Base-by-base conservation (phyloP, 2,329 filamentous ascomycete genomes). In the Aspergillus floridensis region DNA sequence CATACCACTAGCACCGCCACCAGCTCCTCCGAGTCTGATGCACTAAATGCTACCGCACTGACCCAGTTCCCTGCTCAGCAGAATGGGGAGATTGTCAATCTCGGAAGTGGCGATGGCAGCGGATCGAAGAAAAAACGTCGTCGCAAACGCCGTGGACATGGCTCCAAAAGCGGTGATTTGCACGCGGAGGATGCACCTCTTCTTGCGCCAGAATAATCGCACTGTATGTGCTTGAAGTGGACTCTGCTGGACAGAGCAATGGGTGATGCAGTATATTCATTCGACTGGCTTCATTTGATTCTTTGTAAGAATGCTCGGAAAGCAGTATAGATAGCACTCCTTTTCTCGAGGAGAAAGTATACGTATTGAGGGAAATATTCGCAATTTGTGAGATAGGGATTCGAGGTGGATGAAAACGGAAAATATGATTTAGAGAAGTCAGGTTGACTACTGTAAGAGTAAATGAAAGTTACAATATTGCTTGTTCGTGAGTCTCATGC, bases 1-100 rank as follows among this genome's bases (percentile, higher is more conserved):
- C 88, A 91, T 69, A 87, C 87, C 3, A 88, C 82, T 69, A 87
- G 87, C 3, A 88, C 82, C 26, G 86, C 83, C 65, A 83, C 81
- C 19, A 82, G 78, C 64, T 81, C 82, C 48, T 79, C 78, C 4
- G 77, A 78, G 12, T 65, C 62, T 19, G 70, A 74, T 46, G 56
- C 53, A 5, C 35, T 35, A 41, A 49, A 31, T 8, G 44, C 60
- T 2, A 57, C 12, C 4, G 44, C 31, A 4, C 41, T 58, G 22
- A 38, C 46, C 41, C 64, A 60, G 41, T 60, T 53, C 24, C 64
- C 32, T 47, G 59, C 57, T 53, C 63, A 22, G 47, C 63, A 61
- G 57, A 48, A 59, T n/a, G 59, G 59, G 10, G 55, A 61, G 19
- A 24, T 61, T 6, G 44, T 59, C n/a, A 61, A 65, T 32, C 48